A percentile compares a stretch with the other conserved stretches of the same genome.
Conservation (phyloP, 2,329 filamentous ascomycete genomes). For the Thielaviopsis populi region DNA sequence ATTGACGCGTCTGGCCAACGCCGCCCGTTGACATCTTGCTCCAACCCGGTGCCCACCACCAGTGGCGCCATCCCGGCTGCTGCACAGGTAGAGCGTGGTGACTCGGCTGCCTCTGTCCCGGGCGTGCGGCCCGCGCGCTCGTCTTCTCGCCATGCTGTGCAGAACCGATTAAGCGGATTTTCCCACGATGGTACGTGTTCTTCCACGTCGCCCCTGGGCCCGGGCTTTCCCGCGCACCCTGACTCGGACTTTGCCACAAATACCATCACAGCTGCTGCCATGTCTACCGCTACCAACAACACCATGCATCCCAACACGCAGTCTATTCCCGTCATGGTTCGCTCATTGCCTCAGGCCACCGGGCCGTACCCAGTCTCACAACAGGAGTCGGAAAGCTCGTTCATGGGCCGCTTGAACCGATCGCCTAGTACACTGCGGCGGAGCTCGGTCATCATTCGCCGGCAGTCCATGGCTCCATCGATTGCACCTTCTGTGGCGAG, state of each 20-base stretch:
- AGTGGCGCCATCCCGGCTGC: neutral
- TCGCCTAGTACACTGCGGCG: slow-evolving; percentile 13
- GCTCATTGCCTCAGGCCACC: slow-evolving; percentile 2
- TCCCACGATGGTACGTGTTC: slow-evolving; percentile 10
- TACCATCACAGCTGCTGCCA: neutral
- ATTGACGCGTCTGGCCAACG: neutral
- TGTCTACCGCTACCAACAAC: neutral
- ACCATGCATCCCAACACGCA: neutral
- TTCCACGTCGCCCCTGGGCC: slow-evolving; percentile 8
- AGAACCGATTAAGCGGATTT: slow-evolving; percentile 10
- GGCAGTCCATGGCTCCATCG: slow-evolving; percentile 12
- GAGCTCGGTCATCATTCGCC: slow-evolving; percentile 11
- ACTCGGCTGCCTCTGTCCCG: slow-evolving; percentile 13
- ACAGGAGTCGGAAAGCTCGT: slow-evolving; percentile 10
- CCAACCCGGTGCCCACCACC: neutral
- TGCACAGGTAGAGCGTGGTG: slow-evolving; percentile 7
- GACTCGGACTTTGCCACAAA: slow-evolving; percentile 10
- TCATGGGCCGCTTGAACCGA: slow-evolving; percentile 11
- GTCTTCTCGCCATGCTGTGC: slow-evolving; percentile 13
- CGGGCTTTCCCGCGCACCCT: neutral
- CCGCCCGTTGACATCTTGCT: neutral
- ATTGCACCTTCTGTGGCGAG: slow-evolving; percentile 9
- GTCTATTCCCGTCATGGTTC: slow-evolving; percentile 13
- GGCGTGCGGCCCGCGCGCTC: slow-evolving; percentile 12
- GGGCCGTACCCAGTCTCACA: slow-evolving; percentile 6